Evolutionary conservation across 2,329 filamentous ascomycete genomes (phyloP), one percentile per base, ranked within the genome.

Genomic region (Hypoxylon sp.): DNA sequence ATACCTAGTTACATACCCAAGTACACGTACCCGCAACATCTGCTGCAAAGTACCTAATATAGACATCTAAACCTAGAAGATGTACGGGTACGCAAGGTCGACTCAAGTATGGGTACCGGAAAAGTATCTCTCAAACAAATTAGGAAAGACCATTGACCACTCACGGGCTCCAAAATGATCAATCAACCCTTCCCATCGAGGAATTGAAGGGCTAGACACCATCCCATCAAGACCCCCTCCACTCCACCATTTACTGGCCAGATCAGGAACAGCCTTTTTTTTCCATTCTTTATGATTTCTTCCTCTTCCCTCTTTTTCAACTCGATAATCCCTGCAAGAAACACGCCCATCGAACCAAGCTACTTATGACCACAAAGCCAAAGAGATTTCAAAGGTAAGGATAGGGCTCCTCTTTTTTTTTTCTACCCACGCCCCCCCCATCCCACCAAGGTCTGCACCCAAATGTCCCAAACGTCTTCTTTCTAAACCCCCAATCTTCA

Each of bases 181-280:
- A 57, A 42, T 59, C 52, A 51, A 55, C 30, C 40, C 35, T 54
- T 52, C 36, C 51, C 35, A 46, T 50, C 52, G 31, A 47, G 51
- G 46, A 44, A 48, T 25, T 29, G 29, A 50, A 54, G 42, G 50
- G 46, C 37, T 50, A 59, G 51, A 59, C 51, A 54, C 43, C 55
- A 49, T 54, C 54, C 30, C 19, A 51, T 44, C 23, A 29, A 25
- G 35, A 21, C 40, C 47, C 42, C 31, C 36, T 30, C 19, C 31
- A 45, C 38, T 40, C 43, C 49, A 40, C 40, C 48, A 51, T 46
- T 16, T 25, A 57, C 52, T 51, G 52, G 56, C 56, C 53, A 57
- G 49, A 57, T 59, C 53, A 59, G 56, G 56, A 54, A 57, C 56
- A 59, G 56, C 56, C 38, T 42, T 59, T 36, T 51, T 38, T 42